A percentile compares a stretch with the other conserved stretches of the same genome.
These are phyloP conservation scores for Mycena sanguinolenta DNA, from an alignment of 768 basidiomycete genomes.

Conservation along the genomic window DNA sequence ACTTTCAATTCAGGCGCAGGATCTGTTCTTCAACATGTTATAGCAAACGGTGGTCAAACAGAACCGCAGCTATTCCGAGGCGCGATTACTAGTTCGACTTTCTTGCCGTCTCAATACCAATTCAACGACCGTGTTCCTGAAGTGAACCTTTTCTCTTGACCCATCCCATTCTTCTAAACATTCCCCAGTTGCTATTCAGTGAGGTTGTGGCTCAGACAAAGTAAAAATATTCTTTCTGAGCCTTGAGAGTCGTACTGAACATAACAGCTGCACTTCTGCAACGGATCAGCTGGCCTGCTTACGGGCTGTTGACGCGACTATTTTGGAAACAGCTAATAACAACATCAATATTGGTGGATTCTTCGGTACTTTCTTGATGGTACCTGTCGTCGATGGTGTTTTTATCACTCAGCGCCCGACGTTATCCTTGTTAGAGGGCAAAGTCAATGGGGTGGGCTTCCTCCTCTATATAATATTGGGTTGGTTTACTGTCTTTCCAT, in stretches of 20 bases:
- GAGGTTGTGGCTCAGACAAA: slow-evolving; percentile 40
- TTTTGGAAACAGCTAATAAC: slow-evolving; percentile 42
- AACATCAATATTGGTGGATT: slow-evolving; percentile 39
- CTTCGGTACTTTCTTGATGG: slow-evolving; percentile 43
- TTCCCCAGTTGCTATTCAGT: slow-evolving; percentile 16
- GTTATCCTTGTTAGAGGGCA: slow-evolving; percentile 43
- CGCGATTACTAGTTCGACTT: slow-evolving; percentile 51
- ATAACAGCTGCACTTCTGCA: slow-evolving; percentile 40
- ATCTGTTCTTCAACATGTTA: slow-evolving; percentile 50
- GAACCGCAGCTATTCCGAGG: slow-evolving; percentile 47
- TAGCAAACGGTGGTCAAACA: slow-evolving; percentile 49
- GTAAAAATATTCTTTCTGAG: slow-evolving; percentile 26
- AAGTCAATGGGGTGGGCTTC: slow-evolving; percentile 48
- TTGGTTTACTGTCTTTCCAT: no score
- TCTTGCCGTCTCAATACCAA: slow-evolving; percentile 49
- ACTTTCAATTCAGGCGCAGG: slow-evolving; percentile 44
- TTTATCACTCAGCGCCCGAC: slow-evolving; percentile 52
- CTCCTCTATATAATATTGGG: no score
- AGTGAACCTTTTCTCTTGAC: slow-evolving; percentile 14
- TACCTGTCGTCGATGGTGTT: slow-evolving; percentile 50
- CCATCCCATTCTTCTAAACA: neutral
- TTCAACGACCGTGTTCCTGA: slow-evolving; percentile 49
- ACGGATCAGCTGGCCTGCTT: slow-evolving; percentile 47
- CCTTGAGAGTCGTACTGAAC: neutral
- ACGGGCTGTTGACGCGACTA: slow-evolving; percentile 41